Evolutionary conservation across 768 basidiomycete genomes (phyloP), one percentile per base, ranked within the genome.

Genomic region (Suillus alpinus): DNA sequence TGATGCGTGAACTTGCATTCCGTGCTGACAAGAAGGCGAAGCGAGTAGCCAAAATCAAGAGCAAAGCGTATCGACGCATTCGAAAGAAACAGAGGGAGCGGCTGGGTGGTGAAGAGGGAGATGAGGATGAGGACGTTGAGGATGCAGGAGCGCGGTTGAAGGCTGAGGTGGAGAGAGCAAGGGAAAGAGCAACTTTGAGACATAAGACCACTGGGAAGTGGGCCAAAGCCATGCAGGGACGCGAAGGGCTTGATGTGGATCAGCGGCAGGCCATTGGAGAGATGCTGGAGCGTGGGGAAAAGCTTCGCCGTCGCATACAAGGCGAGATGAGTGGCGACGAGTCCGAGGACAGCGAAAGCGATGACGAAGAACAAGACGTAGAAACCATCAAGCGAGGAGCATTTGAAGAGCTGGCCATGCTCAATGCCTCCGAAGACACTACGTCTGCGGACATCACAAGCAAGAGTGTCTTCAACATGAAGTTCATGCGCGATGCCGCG

Each of bases 401-500:
- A 2, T 94, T 94, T 65, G 87, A 95, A 43, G 92, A 95, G 75
- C 78, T 96, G 26, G 78, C 79, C 23, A 67, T 71, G 36, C 66
- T 91, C 47, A 79, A 83, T 23, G 69, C 70, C 10, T 75, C 79
- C 37, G 79, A 73, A 10, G 72, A 72, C 13, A 70, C 62, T 3
- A 68, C 66, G 34, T 65, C 59, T 7, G 49, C 59, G 14, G 69
- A 64, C 14, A 60, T 64, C 50, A 75, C 76, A 68, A 83, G 79
- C 53, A 91, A 89, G 75, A 85, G 91, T 62, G 82, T 98, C 10
- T 91, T 97, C 71, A 83, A 86, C 64, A 98, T 98, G 97, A 98
- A 97, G 76, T 99, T 98, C 75, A 99, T 99, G 96, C 89, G 91
- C 73, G 89, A 95, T 50, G 95, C 94, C 0, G 87, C 90, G 78